phyloP scores from a whole-genome alignment of 176 grass and related monocot genomes.

The Tillandsia fasciculata region DNA sequence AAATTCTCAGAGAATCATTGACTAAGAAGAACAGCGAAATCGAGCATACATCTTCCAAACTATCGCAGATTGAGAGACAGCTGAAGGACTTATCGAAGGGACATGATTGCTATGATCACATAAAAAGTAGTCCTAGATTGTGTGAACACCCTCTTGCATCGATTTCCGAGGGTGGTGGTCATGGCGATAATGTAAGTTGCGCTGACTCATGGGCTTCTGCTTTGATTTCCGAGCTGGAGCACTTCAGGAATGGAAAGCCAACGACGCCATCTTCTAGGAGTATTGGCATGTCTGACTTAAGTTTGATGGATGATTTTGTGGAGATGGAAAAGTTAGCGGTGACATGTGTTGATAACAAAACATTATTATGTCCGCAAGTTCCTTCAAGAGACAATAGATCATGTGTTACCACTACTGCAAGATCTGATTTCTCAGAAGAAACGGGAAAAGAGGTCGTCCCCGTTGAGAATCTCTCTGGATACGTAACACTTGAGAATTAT shows the following conservation, averaged over 20 bases:
- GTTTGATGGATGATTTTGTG: conserved; percentile 96
- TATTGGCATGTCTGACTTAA: conserved; percentile 67
- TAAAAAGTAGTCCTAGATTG: conserved; percentile 31
- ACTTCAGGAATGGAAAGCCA: conserved; percentile 63
- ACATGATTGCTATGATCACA: conserved; percentile 18
- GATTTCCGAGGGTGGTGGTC: conserved; percentile 30
- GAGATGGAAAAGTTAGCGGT: conserved; percentile 85
- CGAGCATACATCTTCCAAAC: conserved; percentile 44
- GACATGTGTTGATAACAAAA: conserved; percentile 31
- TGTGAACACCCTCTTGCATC: conserved; percentile 40
- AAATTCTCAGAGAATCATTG: conserved; percentile 73
- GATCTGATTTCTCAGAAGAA: conserved; percentile 4
- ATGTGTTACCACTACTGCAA: conserved; percentile 22
- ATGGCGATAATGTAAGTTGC: conserved; percentile 70
- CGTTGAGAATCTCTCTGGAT: neutral
- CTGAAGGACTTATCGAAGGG: conserved; percentile 48
- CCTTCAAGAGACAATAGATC: conserved; percentile 17
- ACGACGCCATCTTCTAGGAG: conserved; percentile 60
- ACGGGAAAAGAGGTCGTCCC: neutral
- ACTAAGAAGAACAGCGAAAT: conserved; percentile 59
- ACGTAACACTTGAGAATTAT: conserved; percentile 8
- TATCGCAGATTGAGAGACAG: conserved; percentile 62
- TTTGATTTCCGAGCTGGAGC: conserved; percentile 86
- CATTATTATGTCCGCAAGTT: conserved; percentile 5
- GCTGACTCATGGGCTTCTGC: conserved; percentile 76